These are phyloP conservation scores for Colletotrichum aenigma DNA, from an alignment of 2,329 filamentous ascomycete genomes.

Conservation along the genomic window DNA sequence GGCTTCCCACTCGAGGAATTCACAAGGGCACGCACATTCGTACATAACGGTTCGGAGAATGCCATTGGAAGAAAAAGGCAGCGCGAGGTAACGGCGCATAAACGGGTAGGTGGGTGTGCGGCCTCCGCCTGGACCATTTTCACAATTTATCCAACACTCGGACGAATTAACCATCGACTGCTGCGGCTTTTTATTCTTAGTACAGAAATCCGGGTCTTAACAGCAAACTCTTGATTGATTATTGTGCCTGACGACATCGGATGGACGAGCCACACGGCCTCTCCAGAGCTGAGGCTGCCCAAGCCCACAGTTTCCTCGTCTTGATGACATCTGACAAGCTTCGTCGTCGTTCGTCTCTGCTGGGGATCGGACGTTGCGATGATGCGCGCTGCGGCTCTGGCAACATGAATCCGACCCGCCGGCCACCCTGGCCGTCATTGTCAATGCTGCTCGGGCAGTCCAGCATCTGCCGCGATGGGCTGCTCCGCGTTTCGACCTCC, in stretches of 20 bases:
- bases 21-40: conserved; percentile 7
- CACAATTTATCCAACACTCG: conserved; percentile 13
- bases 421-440: neutral
- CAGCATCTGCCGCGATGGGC: neutral
- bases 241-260: conserved; percentile 15
- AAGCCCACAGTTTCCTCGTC: conserved; percentile 1
- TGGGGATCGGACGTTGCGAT: neutral
- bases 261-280: conserved; percentile 10
- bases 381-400: conserved; percentile 6
- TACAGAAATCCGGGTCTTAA: neutral
- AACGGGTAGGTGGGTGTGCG: conserved; percentile 3
- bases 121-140: conserved; percentile 14
- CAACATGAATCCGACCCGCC: conserved; percentile 13
- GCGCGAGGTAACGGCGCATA: neutral
- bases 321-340: conserved; percentile 3
- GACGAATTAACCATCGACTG: neutral
- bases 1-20: conserved; percentile 1
- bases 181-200: conserved; percentile 14
- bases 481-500: neutral
- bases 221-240: neutral
- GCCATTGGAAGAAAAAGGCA: neutral
- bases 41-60: neutral
- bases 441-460: conserved; percentile 14
- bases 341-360: neutral
- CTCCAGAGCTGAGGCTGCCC: neutral